phyloP scores from a whole-genome alignment of 2,329 filamentous ascomycete species.

The Cordyceps fumosorosea region DNA sequence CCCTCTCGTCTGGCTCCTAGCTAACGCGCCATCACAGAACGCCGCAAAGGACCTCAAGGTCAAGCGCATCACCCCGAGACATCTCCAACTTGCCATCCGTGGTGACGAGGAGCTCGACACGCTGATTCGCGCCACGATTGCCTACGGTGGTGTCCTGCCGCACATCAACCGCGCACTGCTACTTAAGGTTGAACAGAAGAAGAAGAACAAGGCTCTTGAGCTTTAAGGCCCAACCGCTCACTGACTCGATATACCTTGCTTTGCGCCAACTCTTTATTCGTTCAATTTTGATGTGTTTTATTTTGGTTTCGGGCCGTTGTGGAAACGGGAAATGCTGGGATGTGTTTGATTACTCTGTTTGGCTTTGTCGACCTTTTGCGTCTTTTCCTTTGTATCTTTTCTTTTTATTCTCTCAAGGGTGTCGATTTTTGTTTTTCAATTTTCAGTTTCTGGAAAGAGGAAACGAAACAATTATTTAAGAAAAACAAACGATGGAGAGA shows the following conservation, averaged over 20 bases:
- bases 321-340: slow-evolving; percentile 12
- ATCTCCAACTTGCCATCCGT: slow-evolving; percentile 94
- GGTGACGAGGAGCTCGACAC: slow-evolving; percentile 98
- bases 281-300: slow-evolving; percentile 2
- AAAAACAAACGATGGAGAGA: neutral
- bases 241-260: slow-evolving; percentile 3
- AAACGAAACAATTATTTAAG: neutral
- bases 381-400: neutral
- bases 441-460: neutral
- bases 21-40: slow-evolving; percentile 50
- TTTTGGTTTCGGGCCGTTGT: slow-evolving; percentile 5
- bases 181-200: slow-evolving; percentile 96
- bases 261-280: slow-evolving; percentile 11
- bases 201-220: slow-evolving; percentile 61
- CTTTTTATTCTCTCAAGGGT: neutral
- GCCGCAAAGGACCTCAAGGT: slow-evolving; percentile 99
- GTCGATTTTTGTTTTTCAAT: neutral
- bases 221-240: slow-evolving; percentile 24
- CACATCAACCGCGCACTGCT: slow-evolving; percentile 97
- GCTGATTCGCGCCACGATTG: slow-evolving; percentile 93
- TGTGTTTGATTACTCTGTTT: slow-evolving; percentile 9
- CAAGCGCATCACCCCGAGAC: slow-evolving; percentile 98
- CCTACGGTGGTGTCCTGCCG: slow-evolving; percentile 94
- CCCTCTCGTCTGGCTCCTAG: slow-evolving; percentile 7
- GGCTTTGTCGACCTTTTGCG: neutral